Evolutionary conservation across 116 monocot species (phyloP), one percentile per base, ranked within the genome.

Genomic region (Phalaenopsis hybrid): DNA sequence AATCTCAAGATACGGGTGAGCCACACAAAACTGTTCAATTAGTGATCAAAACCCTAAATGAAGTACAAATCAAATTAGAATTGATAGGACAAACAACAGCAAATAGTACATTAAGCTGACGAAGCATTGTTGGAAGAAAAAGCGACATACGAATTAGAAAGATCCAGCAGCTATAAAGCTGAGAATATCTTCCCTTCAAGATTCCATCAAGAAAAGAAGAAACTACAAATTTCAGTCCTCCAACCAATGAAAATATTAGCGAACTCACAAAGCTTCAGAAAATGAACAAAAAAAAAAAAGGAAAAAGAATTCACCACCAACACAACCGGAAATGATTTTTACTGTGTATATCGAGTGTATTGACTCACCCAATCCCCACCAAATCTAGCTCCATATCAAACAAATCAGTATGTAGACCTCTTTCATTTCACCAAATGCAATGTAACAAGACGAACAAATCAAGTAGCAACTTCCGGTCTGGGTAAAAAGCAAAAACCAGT

Each of bases 401-500:
- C 28, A 77, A 77, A 44, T 34, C 75, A 44, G 21, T 75, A 34
- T 46, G 75, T 48, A 75, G 75, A 75, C 44, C n/a, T 44, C 18
- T 48, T 73, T 72, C n/a, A 46, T 75, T 75, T 46, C 13, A 46
- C 75, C 75, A 48, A 44, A 75, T 45, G 46, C 44, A 75, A 21
- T 50, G 48, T 12, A 44, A 37, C 21, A 33, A 77, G 57, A 44
- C 2, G 51, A 69, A 61, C 9, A 79, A 45, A 74, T 94, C 83
- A 97, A 76, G 90, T 82, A 23, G 79, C 55, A 43, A 87, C 83
- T 83, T 93, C 91, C 72, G 90, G 90, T 79, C 91, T 88, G 20
- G 97, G 97, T 77, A 93, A 89, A 55, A 98, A 98, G 83, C 88
- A 91, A 83, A 98, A 98, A 23, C 97, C 97, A 50, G 93, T 89